Conservation (phyloP, 1,284 basidiomycete species). For the Golubevia pallescens region DNA sequence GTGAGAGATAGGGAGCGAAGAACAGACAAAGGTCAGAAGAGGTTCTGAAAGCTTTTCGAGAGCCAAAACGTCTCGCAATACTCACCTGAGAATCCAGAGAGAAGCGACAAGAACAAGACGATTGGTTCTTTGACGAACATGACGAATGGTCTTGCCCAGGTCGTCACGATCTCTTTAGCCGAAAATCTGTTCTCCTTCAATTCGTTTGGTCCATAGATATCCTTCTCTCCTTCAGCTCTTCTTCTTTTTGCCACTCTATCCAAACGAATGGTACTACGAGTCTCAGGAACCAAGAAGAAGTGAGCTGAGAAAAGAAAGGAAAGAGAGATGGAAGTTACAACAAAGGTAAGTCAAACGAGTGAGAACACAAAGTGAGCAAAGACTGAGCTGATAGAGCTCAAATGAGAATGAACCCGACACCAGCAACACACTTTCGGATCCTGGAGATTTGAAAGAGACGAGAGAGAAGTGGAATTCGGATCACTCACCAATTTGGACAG, state of each 20-base stretch:
- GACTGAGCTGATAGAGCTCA: too few relatives aligned
- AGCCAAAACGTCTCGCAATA: too few relatives aligned
- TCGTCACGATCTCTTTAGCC: conserved; percentile 58
- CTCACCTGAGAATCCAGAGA: conserved; percentile 65
- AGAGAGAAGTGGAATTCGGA: too few relatives aligned
- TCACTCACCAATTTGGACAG: conserved; percentile 49
- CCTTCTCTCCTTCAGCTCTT: conserved; percentile 53
- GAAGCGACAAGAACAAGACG: conserved; percentile 65
- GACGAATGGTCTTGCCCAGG: conserved; percentile 65
- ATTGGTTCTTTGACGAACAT: conserved; percentile 66
- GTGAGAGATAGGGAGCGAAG: conserved; percentile 7
- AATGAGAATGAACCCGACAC: too few relatives aligned
- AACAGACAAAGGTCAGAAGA: background rate
- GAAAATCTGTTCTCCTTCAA: conserved; percentile 62
- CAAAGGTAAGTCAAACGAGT: too few relatives aligned
- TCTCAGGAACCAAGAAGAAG: conserved; percentile 66
- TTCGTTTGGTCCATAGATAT: conserved; percentile 66
- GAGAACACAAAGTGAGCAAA: too few relatives aligned
- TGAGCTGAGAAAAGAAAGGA: conserved; percentile 30
- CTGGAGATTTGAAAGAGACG: too few relatives aligned
- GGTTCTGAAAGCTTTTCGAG: too few relatives aligned
- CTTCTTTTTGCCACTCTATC: conserved; percentile 65
- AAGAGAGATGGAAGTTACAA: background rate
- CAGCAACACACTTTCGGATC: too few relatives aligned
- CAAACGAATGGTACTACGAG: conserved; percentile 64